Conservation (phyloP, 805 yeast genomes). For the Lachancea fermentati region DNA sequence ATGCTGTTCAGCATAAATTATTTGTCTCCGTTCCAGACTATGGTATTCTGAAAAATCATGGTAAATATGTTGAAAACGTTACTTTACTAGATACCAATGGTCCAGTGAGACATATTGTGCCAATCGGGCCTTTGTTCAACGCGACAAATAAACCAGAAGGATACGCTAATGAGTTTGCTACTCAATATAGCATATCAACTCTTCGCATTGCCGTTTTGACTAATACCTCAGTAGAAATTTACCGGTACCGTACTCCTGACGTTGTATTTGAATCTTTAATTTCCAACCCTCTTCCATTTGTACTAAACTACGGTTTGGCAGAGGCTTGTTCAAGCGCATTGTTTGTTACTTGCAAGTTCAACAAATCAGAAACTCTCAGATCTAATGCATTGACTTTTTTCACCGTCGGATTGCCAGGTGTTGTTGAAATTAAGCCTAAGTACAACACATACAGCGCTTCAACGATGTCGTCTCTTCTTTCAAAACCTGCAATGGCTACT, state of each 20-base stretch:
- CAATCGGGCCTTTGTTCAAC: slow-evolving; percentile 61
- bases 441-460: slow-evolving; percentile 32
- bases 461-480: slow-evolving; percentile 25
- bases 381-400: slow-evolving; percentile 40
- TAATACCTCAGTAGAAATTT: slow-evolving; percentile 67
- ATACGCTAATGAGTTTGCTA: slow-evolving; percentile 78
- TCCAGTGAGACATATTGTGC: slow-evolving; percentile 65
- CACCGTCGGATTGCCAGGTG: slow-evolving; percentile 38
- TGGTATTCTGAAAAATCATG: slow-evolving; percentile 71
- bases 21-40: slow-evolving; percentile 81
- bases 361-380: slow-evolving; percentile 47
- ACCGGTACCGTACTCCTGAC: slow-evolving; percentile 75
- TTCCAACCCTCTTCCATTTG: slow-evolving; percentile 65
- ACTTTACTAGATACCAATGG: slow-evolving; percentile 61
- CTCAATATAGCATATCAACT: slow-evolving; percentile 67
- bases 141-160: slow-evolving; percentile 76
- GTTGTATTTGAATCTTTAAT: slow-evolving; percentile 64
- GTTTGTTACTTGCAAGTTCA: slow-evolving; percentile 72
- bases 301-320: slow-evolving; percentile 73
- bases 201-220: slow-evolving; percentile 80
- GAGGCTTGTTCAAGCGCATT: slow-evolving; percentile 90
- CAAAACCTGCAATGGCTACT: slow-evolving; percentile 21
- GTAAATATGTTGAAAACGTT: slow-evolving; percentile 73
- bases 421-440: slow-evolving; percentile 38
- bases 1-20: slow-evolving; percentile 36